These are phyloP conservation scores for Aspergillus candidus DNA, from an alignment of 2,329 filamentous ascomycete genomes.

Conservation along the genomic window DNA sequence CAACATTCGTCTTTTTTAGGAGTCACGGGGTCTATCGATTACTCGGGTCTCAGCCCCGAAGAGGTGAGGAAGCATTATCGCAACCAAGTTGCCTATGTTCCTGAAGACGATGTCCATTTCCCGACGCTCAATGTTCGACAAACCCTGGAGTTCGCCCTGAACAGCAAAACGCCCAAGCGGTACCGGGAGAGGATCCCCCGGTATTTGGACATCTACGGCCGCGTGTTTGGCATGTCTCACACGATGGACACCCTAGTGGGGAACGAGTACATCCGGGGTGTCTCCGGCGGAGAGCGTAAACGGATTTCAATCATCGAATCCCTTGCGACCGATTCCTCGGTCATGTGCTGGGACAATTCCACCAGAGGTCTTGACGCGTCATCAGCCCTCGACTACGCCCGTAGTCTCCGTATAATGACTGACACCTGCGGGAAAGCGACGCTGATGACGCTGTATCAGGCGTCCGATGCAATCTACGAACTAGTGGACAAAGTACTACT, in stretches of 20 bases:
- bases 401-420: conserved; percentile 61
- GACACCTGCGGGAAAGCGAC: conserved; percentile 63
- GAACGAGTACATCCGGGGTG: conserved; percentile 47
- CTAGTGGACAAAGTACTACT: conserved; percentile 70
- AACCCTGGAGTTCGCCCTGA: conserved; percentile 63
- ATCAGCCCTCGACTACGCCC: conserved; percentile 66
- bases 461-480: conserved; percentile 58
- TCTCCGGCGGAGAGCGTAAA: conserved; percentile 69
- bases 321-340: conserved; percentile 61
- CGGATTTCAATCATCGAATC: conserved; percentile 69
- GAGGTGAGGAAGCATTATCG: conserved; percentile 60
- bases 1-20: conserved; percentile 57
- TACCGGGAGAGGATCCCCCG: conserved; percentile 55
- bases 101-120: conserved; percentile 66
- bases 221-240: conserved; percentile 67
- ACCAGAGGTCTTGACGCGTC: conserved; percentile 68
- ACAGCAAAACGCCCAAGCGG: conserved; percentile 62
- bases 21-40: conserved; percentile 61
- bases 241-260: conserved; percentile 66
- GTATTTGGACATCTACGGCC: conserved; percentile 60
- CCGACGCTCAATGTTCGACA: conserved; percentile 65
- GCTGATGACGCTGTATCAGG: conserved; percentile 62
- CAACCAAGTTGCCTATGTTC: conserved; percentile 66
- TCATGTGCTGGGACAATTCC: conserved; percentile 69
- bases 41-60: conserved; percentile 60